A percentile compares a stretch with the other conserved stretches of the same genome.
These are phyloP conservation scores for Boletus reticuloceps DNA, from an alignment of 768 basidiomycete species.

Conservation along the genomic window DNA sequence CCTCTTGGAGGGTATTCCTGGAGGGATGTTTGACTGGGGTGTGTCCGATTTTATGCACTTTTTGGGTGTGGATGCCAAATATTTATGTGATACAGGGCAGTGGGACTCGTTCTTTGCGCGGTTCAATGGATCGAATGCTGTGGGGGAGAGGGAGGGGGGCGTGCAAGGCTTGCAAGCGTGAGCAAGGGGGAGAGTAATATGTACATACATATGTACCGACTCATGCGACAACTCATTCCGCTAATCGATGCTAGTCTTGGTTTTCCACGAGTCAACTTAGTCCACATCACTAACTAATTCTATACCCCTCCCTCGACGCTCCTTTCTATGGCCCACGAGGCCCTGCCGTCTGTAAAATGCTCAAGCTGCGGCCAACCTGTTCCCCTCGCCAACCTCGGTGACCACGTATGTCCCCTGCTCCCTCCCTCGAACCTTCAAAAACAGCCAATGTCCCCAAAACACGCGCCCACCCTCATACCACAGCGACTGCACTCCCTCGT, in stretches of 20 bases:
- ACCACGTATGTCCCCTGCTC: conserved; percentile 67
- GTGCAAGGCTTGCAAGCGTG: not conserved
- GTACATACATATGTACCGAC: conserved; percentile 11
- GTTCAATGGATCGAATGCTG: conserved; percentile 33
- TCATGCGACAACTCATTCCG: not conserved
- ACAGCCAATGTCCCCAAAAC: conserved; percentile 36
- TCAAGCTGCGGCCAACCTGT: conserved; percentile 72
- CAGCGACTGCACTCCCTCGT: conserved; percentile 49
- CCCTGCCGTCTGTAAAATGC: conserved; percentile 83
- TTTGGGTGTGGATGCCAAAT: not conserved
- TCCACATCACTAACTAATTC: conserved; percentile 18
- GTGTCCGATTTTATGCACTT: conserved; percentile 30
- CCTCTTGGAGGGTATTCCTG: conserved; percentile 76
- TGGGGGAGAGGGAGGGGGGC: not conserved
- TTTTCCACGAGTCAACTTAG: not conserved
- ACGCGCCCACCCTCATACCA: conserved; percentile 47
- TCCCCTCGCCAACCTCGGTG: conserved; percentile 67
- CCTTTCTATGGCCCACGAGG: conserved; percentile 40
- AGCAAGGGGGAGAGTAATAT: not conserved
- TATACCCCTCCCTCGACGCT: conserved; percentile 23
- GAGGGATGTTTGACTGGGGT: conserved; percentile 89
- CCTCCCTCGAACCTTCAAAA: conserved; percentile 31
- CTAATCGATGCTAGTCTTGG: conserved; percentile 8
- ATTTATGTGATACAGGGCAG: conserved; percentile 48
- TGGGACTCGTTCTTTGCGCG: conserved; percentile 82